Evolutionary conservation across 176 grass and related monocot species (phyloP), one percentile per base, ranked within the genome.

Genomic region (Aegilops longissima): DNA sequence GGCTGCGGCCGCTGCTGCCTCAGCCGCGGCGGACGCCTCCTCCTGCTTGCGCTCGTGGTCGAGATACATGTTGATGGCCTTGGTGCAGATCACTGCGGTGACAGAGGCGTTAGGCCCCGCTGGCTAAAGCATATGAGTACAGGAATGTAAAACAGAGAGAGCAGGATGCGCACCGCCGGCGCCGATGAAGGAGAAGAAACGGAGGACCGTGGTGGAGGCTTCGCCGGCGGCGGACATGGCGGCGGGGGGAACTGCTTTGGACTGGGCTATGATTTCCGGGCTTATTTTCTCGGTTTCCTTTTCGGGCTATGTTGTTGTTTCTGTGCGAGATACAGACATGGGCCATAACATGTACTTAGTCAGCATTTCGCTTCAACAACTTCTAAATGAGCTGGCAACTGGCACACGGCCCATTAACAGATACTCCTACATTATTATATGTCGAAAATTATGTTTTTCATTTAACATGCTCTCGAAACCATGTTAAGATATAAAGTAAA

Each of bases 181-280:
- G 63, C 94, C 92, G 72, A 94, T 90, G 83, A 98, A 98, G 88
- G 69, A 96, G 51, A 98, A 70, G 82, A 96, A 88, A 76, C 97
- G 97, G 83, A 88, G 76, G 61, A 98, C 84, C 92, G 91, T 98
- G 84, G 80, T 61, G 79, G 93, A 91, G 31, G 86, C 97, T 76
- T 98, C 97, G 76, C 90, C 87, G 82, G 51, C 70, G 51, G 70
- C 63, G 63, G 90, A 51, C 86, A 88, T 88, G 86, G 82, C 5
- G 77, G 70, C 21, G 20, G 21, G 25, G 9, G 18, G 68, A 65
- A 18, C 13, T 77, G 38, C 44, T 70, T 14, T 14, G 59, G 61
- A 54, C 31, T 73, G 66, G 89, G 65, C 88, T 66, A 52, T 1
- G 10, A 70, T 38, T 70, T 34, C 12, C 44, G 9, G 81, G 44